These are phyloP conservation scores for Graphiopsis chlorocephala DNA, from an alignment of 2,329 filamentous ascomycete species.

Conservation along the genomic window DNA sequence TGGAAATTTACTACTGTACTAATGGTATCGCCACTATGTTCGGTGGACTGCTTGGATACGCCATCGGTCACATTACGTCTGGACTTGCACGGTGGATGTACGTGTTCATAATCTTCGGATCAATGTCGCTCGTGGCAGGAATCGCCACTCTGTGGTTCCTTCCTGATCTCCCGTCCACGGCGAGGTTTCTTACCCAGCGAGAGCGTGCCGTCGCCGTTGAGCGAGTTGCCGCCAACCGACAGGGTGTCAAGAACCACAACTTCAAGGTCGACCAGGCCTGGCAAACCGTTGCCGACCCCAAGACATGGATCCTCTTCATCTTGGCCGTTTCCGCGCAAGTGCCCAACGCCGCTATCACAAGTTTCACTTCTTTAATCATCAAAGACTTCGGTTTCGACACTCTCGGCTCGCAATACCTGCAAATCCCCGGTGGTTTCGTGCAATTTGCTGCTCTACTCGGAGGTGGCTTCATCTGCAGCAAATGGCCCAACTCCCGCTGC, in stretches of 20 bases:
- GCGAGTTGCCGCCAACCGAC: constrained; percentile 50
- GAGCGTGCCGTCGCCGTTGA: constrained; percentile 51
- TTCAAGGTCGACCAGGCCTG: constrained; percentile 41
- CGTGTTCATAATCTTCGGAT: constrained; percentile 56
- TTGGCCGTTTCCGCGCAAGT: constrained; percentile 54
- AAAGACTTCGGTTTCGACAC: constrained; percentile 49
- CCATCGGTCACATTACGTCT: constrained; percentile 57
- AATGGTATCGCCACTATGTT: constrained; percentile 63
- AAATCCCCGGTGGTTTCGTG: constrained; percentile 59
- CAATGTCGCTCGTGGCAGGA: constrained; percentile 38
- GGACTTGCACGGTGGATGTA: constrained; percentile 55
- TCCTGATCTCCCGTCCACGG: constrained; percentile 46
- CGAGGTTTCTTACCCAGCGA: constrained; percentile 41
- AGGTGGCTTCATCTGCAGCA: constrained; percentile 52
- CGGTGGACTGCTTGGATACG: constrained; percentile 58
- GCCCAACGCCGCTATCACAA: constrained; percentile 57
- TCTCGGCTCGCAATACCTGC: constrained; percentile 55
- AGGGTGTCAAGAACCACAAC: constrained; percentile 54
- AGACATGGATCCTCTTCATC: constrained; percentile 59
- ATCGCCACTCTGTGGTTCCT: constrained; percentile 39
- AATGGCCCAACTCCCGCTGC: constrained; percentile 53
- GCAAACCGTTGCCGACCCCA: constrained; percentile 52
- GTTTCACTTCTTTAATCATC: constrained; percentile 50
- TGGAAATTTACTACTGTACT: constrained; percentile 51
- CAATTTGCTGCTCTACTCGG: constrained; percentile 54